A percentile compares a stretch with the other conserved stretches of the same genome.
Conservation (phyloP, 192 early-diverging fungal species). For the Coemansia sp. region DNA sequence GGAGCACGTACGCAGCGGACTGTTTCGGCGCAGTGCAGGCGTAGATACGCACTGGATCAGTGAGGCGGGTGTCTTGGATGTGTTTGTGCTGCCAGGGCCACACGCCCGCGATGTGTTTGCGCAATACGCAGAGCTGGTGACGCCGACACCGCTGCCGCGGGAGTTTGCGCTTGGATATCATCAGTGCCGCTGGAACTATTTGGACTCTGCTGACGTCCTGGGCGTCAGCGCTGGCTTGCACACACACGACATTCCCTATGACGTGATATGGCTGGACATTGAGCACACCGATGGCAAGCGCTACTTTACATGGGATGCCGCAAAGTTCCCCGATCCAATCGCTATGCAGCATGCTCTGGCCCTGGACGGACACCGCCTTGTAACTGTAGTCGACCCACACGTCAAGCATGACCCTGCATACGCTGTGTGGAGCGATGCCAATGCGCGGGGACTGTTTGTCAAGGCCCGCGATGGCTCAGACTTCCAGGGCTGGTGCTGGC, state of each 20-base stretch:
- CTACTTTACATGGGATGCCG: slow-evolving; percentile 95
- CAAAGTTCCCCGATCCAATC: slow-evolving; percentile 85
- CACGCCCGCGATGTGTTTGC: slow-evolving; percentile 64
- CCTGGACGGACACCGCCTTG: slow-evolving; percentile 75
- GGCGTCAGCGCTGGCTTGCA: slow-evolving; percentile 88
- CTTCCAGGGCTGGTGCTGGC: slow-evolving; percentile 99
- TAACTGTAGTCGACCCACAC: slow-evolving; percentile 96
- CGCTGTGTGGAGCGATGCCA: slow-evolving; percentile 74
- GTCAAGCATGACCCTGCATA: slow-evolving; percentile 84
- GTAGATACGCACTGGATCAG: slow-evolving; percentile 86
- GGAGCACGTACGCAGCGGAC: slow-evolving; percentile 60
- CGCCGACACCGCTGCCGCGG: slow-evolving; percentile 80
- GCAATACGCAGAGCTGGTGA: slow-evolving; percentile 77
- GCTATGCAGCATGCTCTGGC: slow-evolving; percentile 80
- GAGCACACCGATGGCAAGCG: slow-evolving; percentile 98
- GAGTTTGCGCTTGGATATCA: slow-evolving; percentile 91
- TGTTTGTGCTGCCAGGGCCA: slow-evolving; percentile 83
- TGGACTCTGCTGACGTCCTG: slow-evolving; percentile 83
- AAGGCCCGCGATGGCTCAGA: slow-evolving; percentile 70
- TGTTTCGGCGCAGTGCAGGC: slow-evolving; percentile 28
- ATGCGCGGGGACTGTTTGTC: slow-evolving; percentile 72
- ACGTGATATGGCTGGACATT: slow-evolving; percentile 99
- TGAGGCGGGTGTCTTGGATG: slow-evolving; percentile 87
- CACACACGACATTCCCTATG: slow-evolving; percentile 88
- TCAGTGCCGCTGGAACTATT: slow-evolving; percentile 99